Evolutionary conservation across 306 rosid species (phyloP).

Genomic region (Leucaena leucocephala): DNA sequence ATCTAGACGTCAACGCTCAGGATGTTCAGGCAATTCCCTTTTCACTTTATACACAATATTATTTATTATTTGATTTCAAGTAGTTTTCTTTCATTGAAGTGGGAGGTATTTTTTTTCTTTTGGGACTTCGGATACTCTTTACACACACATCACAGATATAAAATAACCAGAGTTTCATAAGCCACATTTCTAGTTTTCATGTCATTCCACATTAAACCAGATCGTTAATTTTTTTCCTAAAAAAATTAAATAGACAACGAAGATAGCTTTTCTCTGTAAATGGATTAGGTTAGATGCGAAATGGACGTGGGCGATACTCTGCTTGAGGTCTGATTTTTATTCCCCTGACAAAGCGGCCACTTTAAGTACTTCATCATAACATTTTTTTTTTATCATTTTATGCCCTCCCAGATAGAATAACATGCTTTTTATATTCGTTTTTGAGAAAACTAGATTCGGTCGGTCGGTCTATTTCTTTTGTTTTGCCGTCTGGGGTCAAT

Average conservation of each 20-base stretch:
- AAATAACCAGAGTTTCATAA: too few relatives aligned
- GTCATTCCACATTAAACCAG: background rate
- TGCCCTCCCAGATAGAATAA: background rate
- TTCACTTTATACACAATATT: background rate
- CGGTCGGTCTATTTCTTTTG: background rate
- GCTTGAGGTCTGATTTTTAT: background rate
- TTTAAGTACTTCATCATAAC: background rate
- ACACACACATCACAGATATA: background rate
- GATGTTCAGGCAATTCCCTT: constrained; percentile 73
- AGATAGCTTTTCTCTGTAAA: background rate
- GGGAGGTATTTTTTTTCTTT: background rate
- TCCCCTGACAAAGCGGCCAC: background rate
- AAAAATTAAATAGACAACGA: background rate
- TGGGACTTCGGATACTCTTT: background rate
- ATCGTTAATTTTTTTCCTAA: background rate
- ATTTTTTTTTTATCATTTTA: background rate
- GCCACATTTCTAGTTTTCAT: background rate
- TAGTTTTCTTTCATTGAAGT: background rate
- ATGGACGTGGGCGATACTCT: background rate
- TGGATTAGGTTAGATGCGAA: background rate
- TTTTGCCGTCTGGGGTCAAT: background rate
- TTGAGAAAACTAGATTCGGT: background rate
- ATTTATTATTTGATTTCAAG: background rate
- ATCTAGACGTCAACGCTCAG: constrained; percentile 91
- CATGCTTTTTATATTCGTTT: background rate